Percentiles rank a stretch among this genome's conserved stretches.
Conservation (phyloP, 192 early-diverging fungal genomes). For the Coemansia sp. region DNA sequence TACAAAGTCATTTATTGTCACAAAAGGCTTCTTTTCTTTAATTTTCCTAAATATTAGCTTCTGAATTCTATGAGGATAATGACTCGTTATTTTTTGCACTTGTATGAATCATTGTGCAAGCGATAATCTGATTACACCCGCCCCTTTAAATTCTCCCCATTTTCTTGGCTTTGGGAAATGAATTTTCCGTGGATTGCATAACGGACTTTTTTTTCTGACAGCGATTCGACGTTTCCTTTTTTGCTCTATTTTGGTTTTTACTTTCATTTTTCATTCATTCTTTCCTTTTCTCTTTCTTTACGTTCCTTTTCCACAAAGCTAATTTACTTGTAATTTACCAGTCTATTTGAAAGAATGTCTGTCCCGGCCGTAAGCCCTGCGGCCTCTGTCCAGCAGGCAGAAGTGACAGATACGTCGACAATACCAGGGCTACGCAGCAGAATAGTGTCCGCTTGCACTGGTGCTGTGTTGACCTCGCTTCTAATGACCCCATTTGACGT, state of each 20-base stretch:
- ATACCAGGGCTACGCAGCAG: conserved; percentile 48
- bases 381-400: conserved; percentile 6
- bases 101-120: too few species aligned
- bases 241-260: not conserved
- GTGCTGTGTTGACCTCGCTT: conserved; percentile 80
- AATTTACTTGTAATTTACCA: conserved; percentile 1
- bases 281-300: not conserved
- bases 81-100: too few species aligned
- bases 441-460: conserved; percentile 79
- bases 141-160: too few species aligned
- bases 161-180: too few species aligned
- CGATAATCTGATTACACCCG: too few species aligned
- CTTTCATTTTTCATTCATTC: not conserved
- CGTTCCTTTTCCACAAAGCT: not conserved
- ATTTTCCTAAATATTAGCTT: too few species aligned
- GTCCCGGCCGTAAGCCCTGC: not conserved
- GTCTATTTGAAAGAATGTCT: not conserved
- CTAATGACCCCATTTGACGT: conserved; percentile 51
- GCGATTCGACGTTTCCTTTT: not conserved
- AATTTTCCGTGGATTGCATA: too few species aligned
- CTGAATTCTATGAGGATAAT: too few species aligned
- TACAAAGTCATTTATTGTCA: too few species aligned
- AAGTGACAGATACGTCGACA: not conserved
- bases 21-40: too few species aligned
- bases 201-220: too few species aligned